Conservation (phyloP, 208 protist genomes). For the Leishmania arabica region DNA sequence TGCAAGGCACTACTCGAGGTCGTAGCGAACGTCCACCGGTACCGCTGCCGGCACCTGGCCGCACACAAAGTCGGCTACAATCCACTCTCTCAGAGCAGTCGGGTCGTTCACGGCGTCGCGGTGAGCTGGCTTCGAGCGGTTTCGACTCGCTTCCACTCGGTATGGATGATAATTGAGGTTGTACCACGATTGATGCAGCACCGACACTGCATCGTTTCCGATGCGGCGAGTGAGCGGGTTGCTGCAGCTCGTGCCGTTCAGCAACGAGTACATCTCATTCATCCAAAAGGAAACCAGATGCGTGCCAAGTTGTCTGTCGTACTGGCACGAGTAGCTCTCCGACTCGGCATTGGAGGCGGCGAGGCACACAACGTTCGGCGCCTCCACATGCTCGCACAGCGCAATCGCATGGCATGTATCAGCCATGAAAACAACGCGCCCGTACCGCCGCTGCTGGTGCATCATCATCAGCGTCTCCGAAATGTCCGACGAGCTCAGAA, state of each 20-base stretch:
- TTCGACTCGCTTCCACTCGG: constrained; percentile 8
- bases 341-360: constrained; percentile 52
- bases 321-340: constrained; percentile 80
- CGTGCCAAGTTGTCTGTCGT: constrained; percentile 77
- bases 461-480: constrained; percentile 97
- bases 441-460: constrained; percentile 92
- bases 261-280: constrained; percentile 75
- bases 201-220: constrained; percentile 10
- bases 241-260: constrained; percentile 66
- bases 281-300: constrained; percentile 93
- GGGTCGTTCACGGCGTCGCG: constrained; percentile 69
- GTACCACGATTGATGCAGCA: constrained; percentile 60
- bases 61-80: constrained; percentile 78
- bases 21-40: constrained; percentile 46
- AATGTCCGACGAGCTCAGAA: constrained; percentile 89
- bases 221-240: constrained; percentile 14
- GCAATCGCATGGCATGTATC: constrained; percentile 97
- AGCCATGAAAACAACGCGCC: constrained; percentile 92
- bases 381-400: constrained; percentile 84
- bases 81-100: constrained; percentile 49
- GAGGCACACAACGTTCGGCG: constrained; percentile 80
- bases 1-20: constrained; percentile 25
- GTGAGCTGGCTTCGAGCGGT: constrained; percentile 40
- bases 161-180: constrained; percentile 66
- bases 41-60: constrained; percentile 6